Conservation (phyloP, 2,329 filamentous ascomycete species). For the Mariannaea elegans region DNA sequence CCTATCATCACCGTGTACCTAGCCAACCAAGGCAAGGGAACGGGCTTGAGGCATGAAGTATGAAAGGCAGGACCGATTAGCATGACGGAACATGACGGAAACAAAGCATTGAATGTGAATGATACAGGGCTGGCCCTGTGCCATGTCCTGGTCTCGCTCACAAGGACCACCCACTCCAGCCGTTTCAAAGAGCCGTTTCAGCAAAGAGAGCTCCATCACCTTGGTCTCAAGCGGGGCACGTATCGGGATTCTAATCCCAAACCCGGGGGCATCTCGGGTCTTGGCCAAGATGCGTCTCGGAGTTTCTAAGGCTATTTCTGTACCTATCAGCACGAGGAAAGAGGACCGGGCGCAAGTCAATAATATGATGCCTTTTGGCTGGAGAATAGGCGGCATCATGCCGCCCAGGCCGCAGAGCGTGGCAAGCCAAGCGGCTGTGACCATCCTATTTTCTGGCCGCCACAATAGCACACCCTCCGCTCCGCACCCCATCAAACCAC, state of each 20-base stretch:
- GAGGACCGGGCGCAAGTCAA: too few relatives aligned
- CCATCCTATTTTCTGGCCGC: constrained; percentile 7
- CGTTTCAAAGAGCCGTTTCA: constrained; percentile 41
- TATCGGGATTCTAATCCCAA: constrained; percentile 31
- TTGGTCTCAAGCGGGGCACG: constrained; percentile 26
- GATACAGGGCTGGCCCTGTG: constrained; percentile 4
- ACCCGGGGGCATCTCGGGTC: constrained; percentile 7
- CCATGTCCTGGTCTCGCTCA: constrained; percentile 12
- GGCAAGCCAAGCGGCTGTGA: not conserved
- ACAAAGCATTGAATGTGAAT: constrained; percentile 8
- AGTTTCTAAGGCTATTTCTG: not conserved
- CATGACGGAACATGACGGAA: constrained; percentile 18
- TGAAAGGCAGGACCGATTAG: not conserved
- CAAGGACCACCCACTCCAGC: constrained; percentile 22
- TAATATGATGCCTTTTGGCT: not conserved
- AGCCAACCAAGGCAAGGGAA: constrained; percentile 1
- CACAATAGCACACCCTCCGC: not conserved
- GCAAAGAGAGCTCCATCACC: constrained; percentile 22
- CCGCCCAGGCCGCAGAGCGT: constrained; percentile 7
- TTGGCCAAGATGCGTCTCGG: not conserved
- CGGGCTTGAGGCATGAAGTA: too few relatives aligned
- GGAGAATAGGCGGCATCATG: not conserved
- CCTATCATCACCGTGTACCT: not conserved
- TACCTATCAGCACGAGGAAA: not conserved
- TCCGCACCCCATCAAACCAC: not conserved